Evolutionary conservation across 2,329 filamentous ascomycete species (phyloP), one percentile per base, ranked within the genome.

Genomic region (Sphaerostilbella broomeana): DNA sequence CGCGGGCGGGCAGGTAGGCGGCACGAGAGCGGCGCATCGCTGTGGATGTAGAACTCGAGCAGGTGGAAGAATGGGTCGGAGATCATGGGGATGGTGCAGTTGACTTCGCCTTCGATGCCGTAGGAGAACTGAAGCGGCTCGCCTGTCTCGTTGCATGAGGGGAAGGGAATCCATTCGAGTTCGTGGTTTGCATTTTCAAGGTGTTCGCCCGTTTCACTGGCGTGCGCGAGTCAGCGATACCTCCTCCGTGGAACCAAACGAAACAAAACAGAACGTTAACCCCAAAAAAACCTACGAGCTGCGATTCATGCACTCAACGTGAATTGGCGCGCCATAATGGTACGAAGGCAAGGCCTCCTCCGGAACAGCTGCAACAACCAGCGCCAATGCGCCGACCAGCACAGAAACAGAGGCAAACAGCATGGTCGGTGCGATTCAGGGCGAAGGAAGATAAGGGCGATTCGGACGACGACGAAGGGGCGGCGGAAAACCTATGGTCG

Each of bases 41-140:
- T 88, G 72, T 97, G 92, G 61, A 97, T 82, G 73, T 97, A 97
- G 73, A 95, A 97, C 67, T 97, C 86, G 67, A 90, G 81, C 36
- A 90, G 75, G 64, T 92, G 86, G 71, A 87, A 92, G 71, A 89
- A 83, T 27, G 83, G 76, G 59, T 90, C 86, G 53, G 75, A 73
- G 53, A 90, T 72, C 64, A 85, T 75, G 56, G 82, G 70, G 53
- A 92, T 80, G 40, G 86, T 92, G 70, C 86, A 92, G 67, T 90
- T 90, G 51, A 86, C 65, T 59, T 94, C 88, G 64, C 65, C 67
- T 58, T 90, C 86, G 50, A 84, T 65, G 59, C 89, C 89, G 67
- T 95, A 97, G 60, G 78, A 75, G 59, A 98, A 81, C 54, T 92
- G 80, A 53, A 98, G 79, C 0, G 89, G 82, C 35, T 77, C 74